Evolutionary conservation across 306 rosid genomes (phyloP), one percentile per base, ranked within the genome.

Genomic region (Begonia loranthoides): DNA sequence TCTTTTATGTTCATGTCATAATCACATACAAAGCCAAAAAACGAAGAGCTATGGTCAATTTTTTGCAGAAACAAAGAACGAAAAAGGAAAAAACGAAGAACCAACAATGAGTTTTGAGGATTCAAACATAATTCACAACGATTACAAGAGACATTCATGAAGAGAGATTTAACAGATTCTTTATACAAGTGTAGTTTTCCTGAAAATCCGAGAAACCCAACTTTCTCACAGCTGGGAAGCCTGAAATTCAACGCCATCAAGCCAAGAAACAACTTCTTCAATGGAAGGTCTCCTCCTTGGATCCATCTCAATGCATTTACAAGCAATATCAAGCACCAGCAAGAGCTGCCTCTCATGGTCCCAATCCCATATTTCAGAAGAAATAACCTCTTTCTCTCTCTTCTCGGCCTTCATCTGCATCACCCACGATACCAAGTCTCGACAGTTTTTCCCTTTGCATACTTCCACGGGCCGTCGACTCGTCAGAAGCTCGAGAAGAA

Each of bases 251-350:
- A 75, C 69, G 72, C 70, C 64, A 62, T 77, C 81, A 61, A 84
- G 89, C 89, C 80, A 73, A 11, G 70, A 75, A 62, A 76, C 82
- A 66, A 78, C 94, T 53, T 62, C 75, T 71, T 77, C 89, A 59
- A 84, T 84, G 17, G 61, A 68, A n/a, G 89, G 94, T 48, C 94
- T 80, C 64, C 69, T 74, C 64, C 94, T 78, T 40, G 94, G 94
- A 73, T 77, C 78, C 56, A 72, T 80, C 56, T 77, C 73, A 11
- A 80, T 50, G 67, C 94, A 84, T 73, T 73, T 84, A 68, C 81
- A 73, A 54, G 94, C 80, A 75, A 84, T 66, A 21, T 66, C 66
- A 41, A 84, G 74, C 10, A 84, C 79, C 46, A 70, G 74, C 40
- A 77, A 64, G 1, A 80, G 70, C 65, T 75, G 81, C 64, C 78